Base-by-base conservation (phyloP, 1,139 yeast species). In the Yarrowia galli region DNA sequence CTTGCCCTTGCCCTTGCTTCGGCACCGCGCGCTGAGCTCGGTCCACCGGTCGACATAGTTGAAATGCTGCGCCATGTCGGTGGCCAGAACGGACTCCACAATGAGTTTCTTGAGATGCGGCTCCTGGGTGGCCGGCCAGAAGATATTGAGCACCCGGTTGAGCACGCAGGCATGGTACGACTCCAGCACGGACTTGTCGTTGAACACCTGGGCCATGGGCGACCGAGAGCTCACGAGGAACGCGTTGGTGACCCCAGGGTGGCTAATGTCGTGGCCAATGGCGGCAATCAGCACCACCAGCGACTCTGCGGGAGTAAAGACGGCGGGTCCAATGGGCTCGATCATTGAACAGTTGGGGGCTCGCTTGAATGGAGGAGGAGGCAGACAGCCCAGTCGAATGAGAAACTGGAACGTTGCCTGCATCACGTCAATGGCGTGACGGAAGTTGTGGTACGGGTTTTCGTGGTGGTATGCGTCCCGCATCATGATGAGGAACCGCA, bases 191-290 rank as follows among this genome's bases (percentile, higher is more conserved):
- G 95, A 88, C 69, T 86, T 80, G 71, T 87, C 88, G 69, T 87
- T 82, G 78, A 87, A 92, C 20, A 85, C 75, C 67, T 78, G 77
- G 2, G 96, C 86, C 32, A 91, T 81, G 10, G 93, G 92, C 0
- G 96, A 84, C n/a, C 83, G 78, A 72, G 86, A 78, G 69, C 84
- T 81, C 40, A 84, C 82, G 78, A 93, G 80, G 71, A 92, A 88
- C 56, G 87, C 86, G 77, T 92, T 92, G 15, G 97, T 92, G 22
- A 92, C 88, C 1, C 98, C 99, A 0, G 99, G 98, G 77, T 95
- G 99, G 23, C 97, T 97, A 40, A 91, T 88, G 78, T 95, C 99
- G 78, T 95, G 99, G 63, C 99, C 98, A 65, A 93, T 80, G 0
- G 97, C 97, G 0, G 97, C 91, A 28, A 92, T 82, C 54, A 91